Conservation (phyloP, 352 stramenopile species). For the Vaucheria bursata region DNA sequence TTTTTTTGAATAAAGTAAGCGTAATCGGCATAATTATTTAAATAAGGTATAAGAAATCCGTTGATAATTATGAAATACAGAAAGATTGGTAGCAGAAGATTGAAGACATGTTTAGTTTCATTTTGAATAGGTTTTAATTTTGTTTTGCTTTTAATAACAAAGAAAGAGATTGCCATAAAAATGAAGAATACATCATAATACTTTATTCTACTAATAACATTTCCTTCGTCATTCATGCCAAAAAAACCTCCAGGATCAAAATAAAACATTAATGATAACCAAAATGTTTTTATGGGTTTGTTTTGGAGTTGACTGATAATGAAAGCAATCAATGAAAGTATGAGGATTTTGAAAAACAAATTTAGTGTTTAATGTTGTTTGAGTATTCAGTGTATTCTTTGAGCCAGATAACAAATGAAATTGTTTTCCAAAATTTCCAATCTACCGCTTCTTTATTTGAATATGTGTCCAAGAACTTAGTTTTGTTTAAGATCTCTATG, state of each 20-base stretch:
- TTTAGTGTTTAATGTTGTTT: neutral
- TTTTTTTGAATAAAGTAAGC: too few relatives aligned
- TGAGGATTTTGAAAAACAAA: conserved; percentile 4
- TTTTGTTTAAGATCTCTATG: neutral
- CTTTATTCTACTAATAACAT: neutral
- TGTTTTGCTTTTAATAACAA: too few relatives aligned
- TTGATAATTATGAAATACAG: too few relatives aligned
- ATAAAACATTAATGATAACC: neutral
- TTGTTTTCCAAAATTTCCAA: neutral
- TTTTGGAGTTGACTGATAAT: too few relatives aligned
- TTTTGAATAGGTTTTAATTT: too few relatives aligned
- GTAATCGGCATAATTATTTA: too few relatives aligned
- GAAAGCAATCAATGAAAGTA: too few relatives aligned
- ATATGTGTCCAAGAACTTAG: neutral
- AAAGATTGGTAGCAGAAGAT: too few relatives aligned
- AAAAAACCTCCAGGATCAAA: neutral
- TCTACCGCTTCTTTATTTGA: neutral
- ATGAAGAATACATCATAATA: neutral
- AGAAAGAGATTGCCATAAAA: neutral
- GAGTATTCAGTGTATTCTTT: neutral
- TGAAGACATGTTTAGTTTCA: too few relatives aligned
- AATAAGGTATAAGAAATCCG: too few relatives aligned
- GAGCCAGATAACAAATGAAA: neutral
- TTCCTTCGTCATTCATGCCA: neutral
- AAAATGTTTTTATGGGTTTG: neutral